Base-by-base conservation (phyloP, 2,329 filamentous ascomycete species). In the Lojkania enalia region DNA sequence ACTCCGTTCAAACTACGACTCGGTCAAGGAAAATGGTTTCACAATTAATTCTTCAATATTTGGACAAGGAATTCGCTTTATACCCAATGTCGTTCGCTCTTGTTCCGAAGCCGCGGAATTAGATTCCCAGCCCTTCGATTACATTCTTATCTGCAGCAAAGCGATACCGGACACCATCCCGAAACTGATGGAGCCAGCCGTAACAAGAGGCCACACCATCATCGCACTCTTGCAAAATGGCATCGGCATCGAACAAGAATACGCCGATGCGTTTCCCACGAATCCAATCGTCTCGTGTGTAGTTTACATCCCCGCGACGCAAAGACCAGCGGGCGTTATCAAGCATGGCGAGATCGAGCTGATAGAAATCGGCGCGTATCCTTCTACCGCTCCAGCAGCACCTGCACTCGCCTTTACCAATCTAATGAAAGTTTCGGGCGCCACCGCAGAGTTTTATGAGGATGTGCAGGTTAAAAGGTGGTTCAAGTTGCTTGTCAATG, bases 221-320 rank as follows among this genome's bases (percentile, higher is more conserved):
- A 77, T 85, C 30, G 79, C 81, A 5, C 74, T 85, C 1, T 74
- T 83, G 13, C 82, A 85, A 49, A 85, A 85, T 52, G 82, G 82
- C 0, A 77, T 85, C 27, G 75, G 73, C 1, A 83, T 84, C 47
- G 82, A 85, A 57, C 72, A 78, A 7, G 75, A 79, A 13, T 83
- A 82, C 39, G 55, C 64, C 0, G 52, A 58, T 0, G 62, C 65
- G 0, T 85, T 80, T 50, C 79, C 80, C 0, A 42, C 58, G 0
- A 77, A 76, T 21, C 75, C 79, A 0, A 71, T 85, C 16, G 57
- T 85, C 5, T 81, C 77, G 31, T 77, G 75, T 29, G 80, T 83
- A 1, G 73, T 77, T 15, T 82, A 83, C 54, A 66, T 81, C 4
- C 76, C 77, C 3, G 73, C 71, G 0, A 77, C 77, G 0, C 79